Base-by-base conservation (phyloP, 176 grass and related monocot species). In the Pontederia crassipes region DNA sequence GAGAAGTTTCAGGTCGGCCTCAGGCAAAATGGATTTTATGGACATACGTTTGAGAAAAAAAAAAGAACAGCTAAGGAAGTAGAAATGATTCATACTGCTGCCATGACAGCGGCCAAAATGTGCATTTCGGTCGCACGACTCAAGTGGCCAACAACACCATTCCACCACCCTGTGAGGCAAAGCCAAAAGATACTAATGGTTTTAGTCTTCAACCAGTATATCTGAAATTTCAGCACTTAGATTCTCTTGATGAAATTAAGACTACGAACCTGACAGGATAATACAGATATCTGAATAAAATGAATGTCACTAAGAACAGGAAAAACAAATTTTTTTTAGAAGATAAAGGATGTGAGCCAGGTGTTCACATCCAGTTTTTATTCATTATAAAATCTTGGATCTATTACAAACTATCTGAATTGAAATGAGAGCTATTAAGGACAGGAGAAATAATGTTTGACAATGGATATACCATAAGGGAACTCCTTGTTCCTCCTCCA, bases 401-500 rank as follows among this genome's bases (percentile, higher is more conserved):
- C 20, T 24, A 24, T 24, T 24, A 24, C 20, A 24, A 24, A 24
- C 46, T 66, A 67, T n/a, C 60, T 59, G 66, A 82, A 47, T 8
- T 24, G 20, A 9, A 66, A 13, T 17, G 17, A 15, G n/a, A 10
- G 28, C 15, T 53, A 16, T 4, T 10, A 54, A 51, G 20, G 3
- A 51, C 4, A 32, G 17, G 11, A 69, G 57, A 55, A 68, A 80
- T 61, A 58, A 48, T 62, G 65, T 74, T 56, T 14, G 20, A 26
- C 40, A 67, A 12, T 45, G 51, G 52, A 67, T 51, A 0, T n/a
- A 95, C 90, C 90, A 68, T 95, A 89, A 28, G 90, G 90, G 63
- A 95, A 95, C 66, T 89, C 90, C 35, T 80, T 89, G 82, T 89
- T 89, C 76, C 81, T 95, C 81, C 90, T 89, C 90, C 90, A 95